Base-by-base conservation (phyloP, 2,329 filamentous ascomycete genomes). In the Sporothrix brunneoviolacea region DNA sequence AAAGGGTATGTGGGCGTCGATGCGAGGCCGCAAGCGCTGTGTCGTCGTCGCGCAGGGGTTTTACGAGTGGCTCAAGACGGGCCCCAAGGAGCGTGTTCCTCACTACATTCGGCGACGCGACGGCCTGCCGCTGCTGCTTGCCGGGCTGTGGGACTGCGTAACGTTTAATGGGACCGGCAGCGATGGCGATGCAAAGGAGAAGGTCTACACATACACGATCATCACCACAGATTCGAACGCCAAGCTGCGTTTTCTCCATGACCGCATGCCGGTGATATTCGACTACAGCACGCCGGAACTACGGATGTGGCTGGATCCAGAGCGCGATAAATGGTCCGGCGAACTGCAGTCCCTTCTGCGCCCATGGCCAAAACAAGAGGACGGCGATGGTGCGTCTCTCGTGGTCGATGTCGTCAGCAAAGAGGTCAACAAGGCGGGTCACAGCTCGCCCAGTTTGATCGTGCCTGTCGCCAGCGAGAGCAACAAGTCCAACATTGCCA, bases 221-320 rank as follows among this genome's bases (percentile, higher is more conserved):
- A 91, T 97, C 65, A 98, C 93, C 1, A 97, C 91, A 1, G 79
- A 84, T 54, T 87, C 89, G 8, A 95, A 91, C 61, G 74, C 83
- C 55, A 86, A 91, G 64, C 74, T 97, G 43, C 82, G 75, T 24
- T 97, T 95, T 58, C 73, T 98, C 16, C 93, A 98, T 64, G 86
- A 95, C 61, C 83, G 93, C 15, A 98, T 98, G 93, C 93, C 93
- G 0, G 91, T 95, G 6, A 87, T 97, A 27, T 66, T 98, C 1
- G 83, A 96, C 6, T 82, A 86, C 4, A 82, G 82, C 4, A 88
- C 84, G 1, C 76, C 86, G 1, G 77, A 74, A 10, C 73, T 95
- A 61, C 76, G 71, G 48, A 81, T 65, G 4, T 96, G 90, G 90
- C 74, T 97, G 16, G 86, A 96, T 63, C 89, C 89, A 0, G 69